Evolutionary conservation across 371 early-diverging fungal genomes (phyloP), one percentile per base, ranked within the genome.

Genomic region (Mortierella sp.): DNA sequence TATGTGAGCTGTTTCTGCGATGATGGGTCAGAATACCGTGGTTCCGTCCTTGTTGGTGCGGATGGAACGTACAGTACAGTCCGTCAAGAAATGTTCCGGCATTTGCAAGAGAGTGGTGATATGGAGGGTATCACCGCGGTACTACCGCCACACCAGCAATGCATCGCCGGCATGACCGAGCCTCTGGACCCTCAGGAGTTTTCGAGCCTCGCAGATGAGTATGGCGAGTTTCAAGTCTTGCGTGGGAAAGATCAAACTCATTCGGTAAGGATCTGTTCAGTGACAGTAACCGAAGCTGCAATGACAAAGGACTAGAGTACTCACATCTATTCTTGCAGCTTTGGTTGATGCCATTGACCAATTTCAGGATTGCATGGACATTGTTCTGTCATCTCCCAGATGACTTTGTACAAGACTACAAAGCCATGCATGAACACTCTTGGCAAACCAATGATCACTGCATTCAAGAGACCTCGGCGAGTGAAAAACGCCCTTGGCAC

Each of bases 181-280:
- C 52, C 64, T 2, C 13, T 64, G 44, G 64, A 64, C 16, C 57
- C 64, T 0, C 12, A 25, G 0, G 57, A 44, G 44, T 64, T 56
- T 14, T 43, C 47, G 27, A n/a, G 13, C 19, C 24, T 64, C 12
- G 39, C 40, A 3, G 14, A 34, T 2, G 25, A 56, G 19, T 49
- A 43, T 19, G 41, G 43, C 4, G 45, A 51, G 27, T 64, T 64
- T 28, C 56, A 56, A 13, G 44, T 44, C n/a, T 19, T 57, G 2
- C 56, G 64, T 34, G 49, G 57, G 7, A 4, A 25, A 19, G 51
- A 46, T 17, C 13, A 51, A 9, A 45, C 21, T 2, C 56, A 41
- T 14, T 54, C 63, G 29, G 63, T 63, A 55, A 29, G 50, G 34
- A n/a, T n/a, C n/a, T n/a, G n/a, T n/a, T n/a, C n/a, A n/a, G n/a